phyloP scores from a whole-genome alignment of 2,329 filamentous ascomycete species.

The Fusarium secorum region DNA sequence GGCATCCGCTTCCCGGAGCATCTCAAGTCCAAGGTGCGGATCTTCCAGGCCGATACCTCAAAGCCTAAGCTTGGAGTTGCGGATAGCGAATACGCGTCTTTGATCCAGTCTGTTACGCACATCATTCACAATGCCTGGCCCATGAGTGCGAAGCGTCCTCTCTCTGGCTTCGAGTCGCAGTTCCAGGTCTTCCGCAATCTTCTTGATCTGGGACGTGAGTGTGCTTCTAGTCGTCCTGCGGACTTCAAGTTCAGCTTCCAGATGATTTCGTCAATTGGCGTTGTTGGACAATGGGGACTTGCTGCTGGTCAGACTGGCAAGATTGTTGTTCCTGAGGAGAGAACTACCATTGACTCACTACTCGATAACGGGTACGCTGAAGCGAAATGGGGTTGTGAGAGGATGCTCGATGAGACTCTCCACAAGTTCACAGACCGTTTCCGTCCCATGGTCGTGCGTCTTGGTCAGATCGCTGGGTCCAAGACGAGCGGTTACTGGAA shows the following conservation, averaged over 20 bases:
- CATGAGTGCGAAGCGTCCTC: conserved; percentile 34
- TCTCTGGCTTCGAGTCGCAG: conserved; percentile 27
- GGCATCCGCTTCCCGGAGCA: conserved; percentile 15
- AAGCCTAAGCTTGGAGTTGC: conserved; percentile 6
- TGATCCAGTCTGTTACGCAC: conserved; percentile 1
- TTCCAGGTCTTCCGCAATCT: conserved; percentile 35
- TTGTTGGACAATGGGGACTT: conserved; percentile 19
- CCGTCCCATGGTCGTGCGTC: conserved; percentile 32
- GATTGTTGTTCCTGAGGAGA: conserved; percentile 21
- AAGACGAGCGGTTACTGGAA: conserved; percentile 38
- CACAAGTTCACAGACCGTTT: conserved; percentile 28
- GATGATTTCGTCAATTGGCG: conserved; percentile 20
- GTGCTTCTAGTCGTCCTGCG: not conserved
- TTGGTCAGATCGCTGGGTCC: conserved; percentile 34
- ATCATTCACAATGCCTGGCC: conserved; percentile 37
- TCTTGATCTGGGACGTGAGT: not conserved
- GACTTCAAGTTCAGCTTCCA: conserved; percentile 31
- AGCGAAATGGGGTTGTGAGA: conserved; percentile 35
- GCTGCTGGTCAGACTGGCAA: conserved; percentile 14
- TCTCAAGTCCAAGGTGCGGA: conserved; percentile 8
- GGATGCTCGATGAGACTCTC: conserved; percentile 34
- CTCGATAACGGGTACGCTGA: conserved; percentile 31
- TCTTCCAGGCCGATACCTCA: conserved; percentile 16
- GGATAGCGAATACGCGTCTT: not conserved
- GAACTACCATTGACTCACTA: conserved; percentile 15